Percentiles rank a stretch among this genome's conserved stretches.
Conservation (phyloP, 1,284 basidiomycete species). For the Omphalotus olearius region DNA sequence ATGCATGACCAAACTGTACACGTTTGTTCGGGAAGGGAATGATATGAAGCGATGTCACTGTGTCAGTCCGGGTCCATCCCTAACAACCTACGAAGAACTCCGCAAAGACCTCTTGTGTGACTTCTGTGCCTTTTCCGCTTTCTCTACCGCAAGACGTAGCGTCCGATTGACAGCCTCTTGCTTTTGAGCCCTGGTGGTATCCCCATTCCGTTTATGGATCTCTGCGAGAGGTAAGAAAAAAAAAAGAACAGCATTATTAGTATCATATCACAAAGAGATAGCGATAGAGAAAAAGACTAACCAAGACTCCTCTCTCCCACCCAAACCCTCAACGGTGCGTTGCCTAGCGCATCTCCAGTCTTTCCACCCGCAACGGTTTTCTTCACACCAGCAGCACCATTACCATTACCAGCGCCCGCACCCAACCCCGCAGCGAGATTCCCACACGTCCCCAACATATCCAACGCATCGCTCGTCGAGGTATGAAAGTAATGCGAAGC, state of each 20-base stretch:
- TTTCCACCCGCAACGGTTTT: slow-evolving; percentile 8
- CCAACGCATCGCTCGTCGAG: slow-evolving; percentile 57
- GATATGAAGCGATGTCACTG: too few relatives aligned
- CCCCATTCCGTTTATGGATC: slow-evolving; percentile 7
- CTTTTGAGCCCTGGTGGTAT: slow-evolving; percentile 1
- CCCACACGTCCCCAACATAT: slow-evolving; percentile 60
- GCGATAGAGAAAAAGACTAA: slow-evolving; percentile 26
- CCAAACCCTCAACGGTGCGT: slow-evolving; percentile 64
- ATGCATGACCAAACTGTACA: too few relatives aligned
- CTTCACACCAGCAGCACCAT: slow-evolving; percentile 1
- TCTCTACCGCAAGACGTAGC: neutral
- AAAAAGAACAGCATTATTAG: neutral
- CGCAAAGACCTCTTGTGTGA: too few relatives aligned
- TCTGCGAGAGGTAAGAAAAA: neutral
- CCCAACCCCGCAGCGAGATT: slow-evolving; percentile 69
- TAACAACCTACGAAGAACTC: too few relatives aligned
- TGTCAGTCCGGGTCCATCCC: too few relatives aligned
- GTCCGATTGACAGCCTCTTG: slow-evolving; percentile 8
- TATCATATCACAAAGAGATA: neutral
- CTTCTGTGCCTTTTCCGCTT: neutral
- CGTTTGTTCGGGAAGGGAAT: too few relatives aligned
- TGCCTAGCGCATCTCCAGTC: slow-evolving; percentile 39
- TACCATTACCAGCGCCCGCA: slow-evolving; percentile 30
- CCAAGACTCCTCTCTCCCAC: slow-evolving; percentile 65
- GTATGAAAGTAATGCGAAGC: slow-evolving; percentile 69